Evolutionary conservation across 805 yeast genomes (phyloP).

Genomic region (Starmerella khaoyaiensis): DNA sequence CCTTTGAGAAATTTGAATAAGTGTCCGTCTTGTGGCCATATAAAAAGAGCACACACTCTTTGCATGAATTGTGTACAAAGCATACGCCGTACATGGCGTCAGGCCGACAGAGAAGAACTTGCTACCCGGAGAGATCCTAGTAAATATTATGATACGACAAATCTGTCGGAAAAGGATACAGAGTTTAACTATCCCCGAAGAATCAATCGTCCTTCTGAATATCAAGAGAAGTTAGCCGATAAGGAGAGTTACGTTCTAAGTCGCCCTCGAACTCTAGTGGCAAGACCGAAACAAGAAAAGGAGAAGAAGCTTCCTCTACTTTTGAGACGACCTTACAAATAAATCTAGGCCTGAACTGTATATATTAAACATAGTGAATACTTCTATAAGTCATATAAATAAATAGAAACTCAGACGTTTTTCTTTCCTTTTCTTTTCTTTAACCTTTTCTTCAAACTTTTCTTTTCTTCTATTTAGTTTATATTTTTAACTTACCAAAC

Average conservation of each 20-base stretch:
- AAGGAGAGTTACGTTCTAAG: conserved; percentile 44
- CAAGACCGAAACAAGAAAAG: conserved; percentile 9
- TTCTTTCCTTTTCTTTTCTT: too few species aligned
- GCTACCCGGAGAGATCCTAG: conserved; percentile 16
- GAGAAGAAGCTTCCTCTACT: conserved; percentile 14
- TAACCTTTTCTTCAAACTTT: background rate
- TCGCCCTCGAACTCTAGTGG: conserved; percentile 15
- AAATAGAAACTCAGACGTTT: background rate
- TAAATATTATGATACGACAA: conserved; percentile 21
- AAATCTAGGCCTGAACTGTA: too few species aligned
- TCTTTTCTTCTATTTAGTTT: background rate
- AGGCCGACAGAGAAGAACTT: conserved; percentile 18
- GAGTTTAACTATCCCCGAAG: conserved; percentile 24
- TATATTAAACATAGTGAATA: background rate
- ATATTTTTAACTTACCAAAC: conserved; percentile 8
- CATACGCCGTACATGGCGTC: conserved; percentile 60
- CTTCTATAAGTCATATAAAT: background rate
- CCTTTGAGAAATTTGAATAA: conserved; percentile 64
- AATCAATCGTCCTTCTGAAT: conserved; percentile 25
- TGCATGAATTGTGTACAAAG: conserved; percentile 88
- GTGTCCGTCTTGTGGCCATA: conserved; percentile 93
- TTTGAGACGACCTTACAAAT: conserved; percentile 11
- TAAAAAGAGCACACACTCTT: conserved; percentile 75
- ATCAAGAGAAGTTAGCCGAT: conserved; percentile 36
- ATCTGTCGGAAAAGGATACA: conserved; percentile 16